phyloP scores from a whole-genome alignment of 1,139 yeast genomes.

The Protomyces inouyei region DNA sequence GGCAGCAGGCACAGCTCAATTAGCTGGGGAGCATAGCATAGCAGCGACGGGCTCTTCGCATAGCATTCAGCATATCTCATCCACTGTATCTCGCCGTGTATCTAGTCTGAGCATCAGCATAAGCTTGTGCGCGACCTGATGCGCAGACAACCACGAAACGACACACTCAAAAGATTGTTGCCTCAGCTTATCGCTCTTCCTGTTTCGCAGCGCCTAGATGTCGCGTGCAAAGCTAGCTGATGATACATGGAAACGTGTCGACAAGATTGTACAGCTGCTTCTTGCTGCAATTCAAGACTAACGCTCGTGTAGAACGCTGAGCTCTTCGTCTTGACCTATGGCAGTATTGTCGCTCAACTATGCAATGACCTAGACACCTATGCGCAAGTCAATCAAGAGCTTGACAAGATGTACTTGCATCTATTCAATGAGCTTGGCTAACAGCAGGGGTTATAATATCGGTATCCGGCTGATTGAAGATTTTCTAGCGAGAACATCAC shows the following conservation, averaged over 20 bases:
- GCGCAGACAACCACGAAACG: too few relatives aligned
- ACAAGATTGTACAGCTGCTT: constrained; percentile 56
- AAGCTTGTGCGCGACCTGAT: too few relatives aligned
- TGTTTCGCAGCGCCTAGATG: background rate
- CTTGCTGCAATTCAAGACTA: constrained; percentile 31
- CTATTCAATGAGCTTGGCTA: background rate
- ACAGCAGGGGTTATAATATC: constrained; percentile 66
- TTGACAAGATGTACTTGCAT: constrained; percentile 62
- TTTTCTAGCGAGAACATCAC: constrained; percentile 78
- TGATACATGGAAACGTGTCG: constrained; percentile 88
- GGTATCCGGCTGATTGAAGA: constrained; percentile 91
- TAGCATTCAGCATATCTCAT: too few relatives aligned
- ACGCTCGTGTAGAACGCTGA: constrained; percentile 62
- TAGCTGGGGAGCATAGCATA: too few relatives aligned
- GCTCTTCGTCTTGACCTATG: constrained; percentile 85
- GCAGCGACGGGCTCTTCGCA: too few relatives aligned
- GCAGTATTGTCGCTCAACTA: constrained; percentile 88
- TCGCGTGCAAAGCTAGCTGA: constrained; percentile 53
- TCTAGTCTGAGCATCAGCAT: too few relatives aligned
- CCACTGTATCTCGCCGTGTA: too few relatives aligned
- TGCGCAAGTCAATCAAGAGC: constrained; percentile 68
- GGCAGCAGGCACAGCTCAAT: background rate
- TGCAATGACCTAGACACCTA: constrained; percentile 82
- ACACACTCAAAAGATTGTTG: too few relatives aligned
- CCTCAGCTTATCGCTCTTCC: too few relatives aligned